Percentiles rank a stretch among this genome's conserved stretches.
Conservation (phyloP, 2,329 filamentous ascomycete species). For the Monilinia vaccinii-corymbosi region DNA sequence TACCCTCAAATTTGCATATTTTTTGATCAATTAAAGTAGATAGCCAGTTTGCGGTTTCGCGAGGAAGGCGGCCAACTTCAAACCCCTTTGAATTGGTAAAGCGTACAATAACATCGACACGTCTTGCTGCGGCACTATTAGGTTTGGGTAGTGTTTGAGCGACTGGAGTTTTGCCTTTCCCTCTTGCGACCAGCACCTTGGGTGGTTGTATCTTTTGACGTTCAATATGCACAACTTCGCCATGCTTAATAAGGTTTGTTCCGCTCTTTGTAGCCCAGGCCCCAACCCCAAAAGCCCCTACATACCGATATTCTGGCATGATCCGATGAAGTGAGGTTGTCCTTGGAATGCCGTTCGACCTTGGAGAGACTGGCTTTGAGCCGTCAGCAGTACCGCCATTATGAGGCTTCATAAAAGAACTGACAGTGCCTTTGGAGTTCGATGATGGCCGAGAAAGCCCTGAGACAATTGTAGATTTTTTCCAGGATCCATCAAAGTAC, state of each 20-base stretch:
- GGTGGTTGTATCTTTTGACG: slow-evolving; percentile 65
- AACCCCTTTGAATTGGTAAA: slow-evolving; percentile 73
- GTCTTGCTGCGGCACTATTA: slow-evolving; percentile 43
- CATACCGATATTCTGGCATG: slow-evolving; percentile 57
- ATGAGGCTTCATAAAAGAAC: slow-evolving; percentile 18
- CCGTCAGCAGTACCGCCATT: neutral
- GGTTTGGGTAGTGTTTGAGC: slow-evolving; percentile 21
- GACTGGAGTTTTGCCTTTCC: slow-evolving; percentile 32
- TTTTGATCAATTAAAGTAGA: slow-evolving; percentile 86
- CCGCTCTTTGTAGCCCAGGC: slow-evolving; percentile 91
- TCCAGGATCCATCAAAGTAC: slow-evolving; percentile 63
- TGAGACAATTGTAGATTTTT: slow-evolving; percentile 21
- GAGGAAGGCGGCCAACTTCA: slow-evolving; percentile 79
- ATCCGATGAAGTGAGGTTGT: slow-evolving; percentile 31
- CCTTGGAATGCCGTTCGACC: too few relatives aligned
- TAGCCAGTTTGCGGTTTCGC: slow-evolving; percentile 84
- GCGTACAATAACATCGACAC: slow-evolving; percentile 79
- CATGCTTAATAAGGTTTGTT: slow-evolving; percentile 63
- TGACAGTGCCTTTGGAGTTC: slow-evolving; percentile 17
- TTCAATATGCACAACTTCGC: slow-evolving; percentile 78
- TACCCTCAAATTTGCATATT: slow-evolving; percentile 77
- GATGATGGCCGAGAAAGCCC: slow-evolving; percentile 2
- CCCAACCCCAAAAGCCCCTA: slow-evolving; percentile 84
- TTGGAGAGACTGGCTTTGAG: too few relatives aligned
- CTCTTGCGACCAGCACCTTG: slow-evolving; percentile 36